Conservation (phyloP, 768 basidiomycete genomes). For the Plicaturopsis crispa region DNA sequence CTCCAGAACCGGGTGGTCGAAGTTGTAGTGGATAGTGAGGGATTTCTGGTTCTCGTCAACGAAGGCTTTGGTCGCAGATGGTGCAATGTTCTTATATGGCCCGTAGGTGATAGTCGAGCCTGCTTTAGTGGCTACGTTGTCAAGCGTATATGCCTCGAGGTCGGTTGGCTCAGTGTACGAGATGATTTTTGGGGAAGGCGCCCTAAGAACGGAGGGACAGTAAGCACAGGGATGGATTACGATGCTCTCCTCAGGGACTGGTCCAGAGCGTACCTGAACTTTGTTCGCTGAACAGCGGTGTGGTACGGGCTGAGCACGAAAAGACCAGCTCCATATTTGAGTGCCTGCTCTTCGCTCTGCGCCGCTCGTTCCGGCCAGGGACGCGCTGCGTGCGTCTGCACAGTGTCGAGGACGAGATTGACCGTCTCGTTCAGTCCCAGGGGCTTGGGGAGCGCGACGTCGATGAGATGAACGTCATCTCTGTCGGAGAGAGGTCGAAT, state of each 20-base stretch:
- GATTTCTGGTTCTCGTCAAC: slow-evolving; percentile 53
- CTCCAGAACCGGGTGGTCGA: slow-evolving; percentile 76
- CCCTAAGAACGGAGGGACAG: too few relatives aligned
- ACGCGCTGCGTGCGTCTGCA: slow-evolving; percentile 69
- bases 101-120: slow-evolving; percentile 84
- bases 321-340: slow-evolving; percentile 70
- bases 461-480: slow-evolving; percentile 45
- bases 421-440: slow-evolving; percentile 52
- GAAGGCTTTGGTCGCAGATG: slow-evolving; percentile 51
- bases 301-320: slow-evolving; percentile 82
- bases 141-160: slow-evolving; percentile 50
- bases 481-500: not conserved
- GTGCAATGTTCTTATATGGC: slow-evolving; percentile 71
- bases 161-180: slow-evolving; percentile 62
- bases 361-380: slow-evolving; percentile 69
- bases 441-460: slow-evolving; percentile 55
- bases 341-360: slow-evolving; percentile 72
- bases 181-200: slow-evolving; percentile 62
- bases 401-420: slow-evolving; percentile 72
- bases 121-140: slow-evolving; percentile 59
- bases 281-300: slow-evolving; percentile 78
- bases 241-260: too few relatives aligned
- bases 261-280: slow-evolving; percentile 69
- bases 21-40: slow-evolving; percentile 71
- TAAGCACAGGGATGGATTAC: slow-evolving; percentile 1